These are phyloP conservation scores for Favolaschia claudopus DNA, from an alignment of 768 basidiomycete species.

Conservation along the genomic window DNA sequence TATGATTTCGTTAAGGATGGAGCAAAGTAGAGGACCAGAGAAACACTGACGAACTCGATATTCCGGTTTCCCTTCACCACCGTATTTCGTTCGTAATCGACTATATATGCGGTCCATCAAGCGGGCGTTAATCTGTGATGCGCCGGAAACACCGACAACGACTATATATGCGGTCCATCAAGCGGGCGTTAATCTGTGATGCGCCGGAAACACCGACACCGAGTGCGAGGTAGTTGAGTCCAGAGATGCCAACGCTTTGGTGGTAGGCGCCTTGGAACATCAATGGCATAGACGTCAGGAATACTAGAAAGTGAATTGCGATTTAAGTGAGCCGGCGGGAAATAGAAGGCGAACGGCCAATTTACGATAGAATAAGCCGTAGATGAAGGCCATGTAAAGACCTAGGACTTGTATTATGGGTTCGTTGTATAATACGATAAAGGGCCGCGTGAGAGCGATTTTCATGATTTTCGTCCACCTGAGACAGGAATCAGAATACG, in stretches of 20 bases:
- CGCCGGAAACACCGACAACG: slow-evolving; percentile 61
- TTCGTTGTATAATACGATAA: slow-evolving; percentile 65
- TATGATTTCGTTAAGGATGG: background rate
- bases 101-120: slow-evolving; percentile 65
- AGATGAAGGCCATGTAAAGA: slow-evolving; percentile 73
- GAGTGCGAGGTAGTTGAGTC: slow-evolving; percentile 75
- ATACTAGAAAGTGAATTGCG: slow-evolving; percentile 49
- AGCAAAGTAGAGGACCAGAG: background rate
- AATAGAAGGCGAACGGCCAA: slow-evolving; percentile 37
- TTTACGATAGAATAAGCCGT: slow-evolving; percentile 68
- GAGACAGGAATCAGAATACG: no score
- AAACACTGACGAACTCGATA: slow-evolving; percentile 53
- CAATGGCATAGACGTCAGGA: slow-evolving; percentile 67
- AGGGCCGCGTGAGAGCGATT: slow-evolving; percentile 70
- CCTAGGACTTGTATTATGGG: slow-evolving; percentile 74
- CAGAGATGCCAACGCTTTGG: slow-evolving; percentile 62
- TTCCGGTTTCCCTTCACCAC: slow-evolving; percentile 56
- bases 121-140: slow-evolving; percentile 63
- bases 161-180: slow-evolving; percentile 64
- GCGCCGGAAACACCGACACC: slow-evolving; percentile 65
- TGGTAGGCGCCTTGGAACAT: slow-evolving; percentile 66
- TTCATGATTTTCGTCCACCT: slow-evolving; percentile 58
- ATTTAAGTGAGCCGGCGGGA: background rate
- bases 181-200: slow-evolving; percentile 61
- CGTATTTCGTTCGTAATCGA: slow-evolving; percentile 56